Conservation (phyloP, 306 rosid species). For the Dalbergia cultrata region DNA sequence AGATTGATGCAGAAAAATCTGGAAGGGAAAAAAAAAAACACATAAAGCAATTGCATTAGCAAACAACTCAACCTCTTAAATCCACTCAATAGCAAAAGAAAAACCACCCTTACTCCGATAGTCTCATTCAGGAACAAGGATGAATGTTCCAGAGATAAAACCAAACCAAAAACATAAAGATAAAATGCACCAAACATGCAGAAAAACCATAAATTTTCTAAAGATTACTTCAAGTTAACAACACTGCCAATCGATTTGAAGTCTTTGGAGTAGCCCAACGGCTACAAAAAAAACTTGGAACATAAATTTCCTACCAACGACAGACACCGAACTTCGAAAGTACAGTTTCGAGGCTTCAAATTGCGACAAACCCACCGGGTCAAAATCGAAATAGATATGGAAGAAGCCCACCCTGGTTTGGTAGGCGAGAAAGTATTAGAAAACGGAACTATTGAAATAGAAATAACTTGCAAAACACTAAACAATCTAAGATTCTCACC, state of each 20-base stretch:
- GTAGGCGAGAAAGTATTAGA: constrained; percentile 20
- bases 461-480: constrained; percentile 23
- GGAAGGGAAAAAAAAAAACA: constrained; percentile 27
- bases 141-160: neutral
- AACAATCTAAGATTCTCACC: constrained; percentile 25
- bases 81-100: constrained; percentile 33
- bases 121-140: constrained; percentile 21
- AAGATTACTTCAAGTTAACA: neutral
- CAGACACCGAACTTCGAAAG: constrained; percentile 17
- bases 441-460: neutral
- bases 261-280: constrained; percentile 40
- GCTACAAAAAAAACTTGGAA: constrained; percentile 39
- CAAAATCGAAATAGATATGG: constrained; percentile 47
- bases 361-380: constrained; percentile 38
- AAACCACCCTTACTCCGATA: neutral
- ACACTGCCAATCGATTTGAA: constrained; percentile 26
- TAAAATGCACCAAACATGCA: neutral
- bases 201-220: neutral
- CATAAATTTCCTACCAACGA: constrained; percentile 3
- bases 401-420: constrained; percentile 18
- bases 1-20: constrained; percentile 42
- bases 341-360: neutral
- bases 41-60: constrained; percentile 24
- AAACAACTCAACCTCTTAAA: constrained; percentile 14
- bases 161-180: too few species aligned